A percentile compares a stretch with the other conserved stretches of the same genome.
phyloP scores from a whole-genome alignment of 2,329 filamentous ascomycete species.

The Epichloe amarillans region DNA sequence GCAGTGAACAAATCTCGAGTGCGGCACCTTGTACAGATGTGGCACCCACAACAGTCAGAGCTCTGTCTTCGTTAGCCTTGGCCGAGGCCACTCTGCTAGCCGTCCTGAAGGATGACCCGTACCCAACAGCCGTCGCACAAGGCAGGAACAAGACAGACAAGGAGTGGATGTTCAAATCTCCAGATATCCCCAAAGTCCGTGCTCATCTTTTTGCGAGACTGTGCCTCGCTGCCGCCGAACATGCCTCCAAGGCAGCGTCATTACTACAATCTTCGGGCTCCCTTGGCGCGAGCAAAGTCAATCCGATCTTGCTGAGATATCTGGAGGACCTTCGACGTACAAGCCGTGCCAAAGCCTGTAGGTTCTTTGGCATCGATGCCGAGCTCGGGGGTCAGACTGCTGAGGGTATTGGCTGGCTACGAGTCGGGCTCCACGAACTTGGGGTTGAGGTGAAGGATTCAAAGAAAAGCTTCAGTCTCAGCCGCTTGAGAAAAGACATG shows the following conservation, averaged over 20 bases:
- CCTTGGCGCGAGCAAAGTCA: conserved; percentile 35
- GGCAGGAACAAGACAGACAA: conserved; percentile 69
- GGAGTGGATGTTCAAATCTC: conserved; percentile 94
- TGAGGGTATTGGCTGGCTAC: conserved; percentile 75
- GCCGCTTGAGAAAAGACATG: conserved; percentile 59
- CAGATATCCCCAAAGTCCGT: conserved; percentile 76
- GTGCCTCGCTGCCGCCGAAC: conserved; percentile 77
- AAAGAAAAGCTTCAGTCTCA: conserved; percentile 43
- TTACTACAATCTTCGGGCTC: conserved; percentile 29
- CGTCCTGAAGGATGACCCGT: conserved; percentile 89
- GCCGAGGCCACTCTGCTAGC: conserved; percentile 84
- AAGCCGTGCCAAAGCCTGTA: conserved; percentile 70
- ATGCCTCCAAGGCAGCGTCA: conserved; percentile 59
- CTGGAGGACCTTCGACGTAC: conserved; percentile 61
- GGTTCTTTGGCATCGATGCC: conserved; percentile 83
- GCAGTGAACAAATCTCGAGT: conserved; percentile 31
- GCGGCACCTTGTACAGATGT: conserved; percentile 39
- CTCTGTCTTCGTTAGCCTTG: conserved; percentile 53
- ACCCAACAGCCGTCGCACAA: conserved; percentile 69
- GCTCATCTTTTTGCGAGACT: conserved; percentile 78
- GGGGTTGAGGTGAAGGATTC: conserved; percentile 43
- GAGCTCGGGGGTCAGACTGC: conserved; percentile 77
- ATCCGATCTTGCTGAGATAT: conserved; percentile 57
- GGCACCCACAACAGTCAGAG: conserved; percentile 36
- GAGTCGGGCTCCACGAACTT: conserved; percentile 62